Base-by-base conservation (phyloP, 495 filamentous ascomycete genomes). In the Trichoderma virens region DNA sequence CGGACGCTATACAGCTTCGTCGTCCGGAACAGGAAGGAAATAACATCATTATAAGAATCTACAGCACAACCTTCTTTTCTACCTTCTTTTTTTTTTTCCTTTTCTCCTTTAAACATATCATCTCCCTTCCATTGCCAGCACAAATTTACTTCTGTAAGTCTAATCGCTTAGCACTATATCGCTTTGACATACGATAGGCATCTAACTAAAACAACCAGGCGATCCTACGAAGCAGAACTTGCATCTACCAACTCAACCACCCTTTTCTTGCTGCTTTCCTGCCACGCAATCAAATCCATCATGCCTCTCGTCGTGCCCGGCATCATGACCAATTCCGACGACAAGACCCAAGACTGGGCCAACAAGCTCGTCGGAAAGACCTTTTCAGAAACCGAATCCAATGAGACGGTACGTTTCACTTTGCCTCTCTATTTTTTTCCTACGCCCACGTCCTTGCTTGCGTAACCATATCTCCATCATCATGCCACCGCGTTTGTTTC, bases 231-330 rank as follows among this genome's bases (percentile, higher is more conserved):
- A n/a, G n/a, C n/a, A n/a, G n/a, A n/a, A n/a, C n/a, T n/a, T n/a
- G n/a, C 32, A 35, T 11, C 32, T 35, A 35, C 32, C 32, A 11
- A 5, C 32, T 35, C 4, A 4, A 35, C 5, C 32, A 35, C 32
- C 32, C 32, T 11, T 11, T 11, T 47, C 43, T 47, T 6, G 39
- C 39, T 11, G 5, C 45, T 13, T 51, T 35, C n/a, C n/a, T n/a
- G 2, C 38, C 47, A 20, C 34, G 20, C 25, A 23, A 32, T 39
- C 54, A 43, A 35, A 35, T 35, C 62, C 80, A 88, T 70, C 45
- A 93, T 93, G 90, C 90, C 90, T 80, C 89, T 93, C 76, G 86
- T 93, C 70, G 84, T 92, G 20, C 90, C 90, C 16, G 88, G 85
- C 70, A 77, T 92, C 77, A 80, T 90, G 74, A 72, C 70, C 66